Conservation (phyloP, 805 yeast species). For the Saturnispora sanitii region DNA sequence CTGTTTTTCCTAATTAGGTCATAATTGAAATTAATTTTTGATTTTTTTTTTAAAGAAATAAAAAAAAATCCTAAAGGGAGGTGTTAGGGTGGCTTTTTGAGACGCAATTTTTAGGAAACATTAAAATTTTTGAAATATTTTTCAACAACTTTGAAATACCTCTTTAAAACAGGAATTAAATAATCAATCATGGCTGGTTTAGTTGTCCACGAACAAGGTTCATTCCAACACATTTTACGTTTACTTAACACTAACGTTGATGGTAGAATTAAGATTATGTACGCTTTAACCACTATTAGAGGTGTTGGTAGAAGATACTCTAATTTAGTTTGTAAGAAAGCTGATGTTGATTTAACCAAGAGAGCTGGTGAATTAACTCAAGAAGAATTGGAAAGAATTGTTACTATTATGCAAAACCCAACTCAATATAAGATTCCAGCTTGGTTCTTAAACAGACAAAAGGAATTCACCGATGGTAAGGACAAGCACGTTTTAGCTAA, state of each 20-base stretch:
- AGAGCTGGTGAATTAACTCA: conserved; percentile 99
- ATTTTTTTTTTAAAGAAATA: too few species aligned
- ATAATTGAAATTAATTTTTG: too few species aligned
- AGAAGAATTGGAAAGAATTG: conserved; percentile 99
- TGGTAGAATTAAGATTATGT: conserved; percentile 99
- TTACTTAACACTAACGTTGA: conserved; percentile 99
- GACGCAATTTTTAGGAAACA: too few species aligned
- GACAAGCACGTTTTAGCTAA: conserved; percentile 98
- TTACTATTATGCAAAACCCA: conserved; percentile 99
- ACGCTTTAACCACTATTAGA: conserved; percentile 99
- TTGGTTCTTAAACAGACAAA: conserved; percentile 99
- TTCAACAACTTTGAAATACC: not conserved
- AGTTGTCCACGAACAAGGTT: conserved; percentile 97
- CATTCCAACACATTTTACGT: conserved; percentile 99
- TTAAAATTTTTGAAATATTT: not conserved
- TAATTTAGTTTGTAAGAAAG: conserved; percentile 99
- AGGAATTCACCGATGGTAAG: conserved; percentile 97
- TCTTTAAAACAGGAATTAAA: conserved; percentile 1
- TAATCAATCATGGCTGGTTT: conserved; percentile 20
- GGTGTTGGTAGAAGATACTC: conserved; percentile 99
- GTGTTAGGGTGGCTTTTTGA: too few species aligned
- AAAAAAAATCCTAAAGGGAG: too few species aligned
- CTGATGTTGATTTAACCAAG: conserved; percentile 96
- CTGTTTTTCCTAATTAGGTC: not conserved
- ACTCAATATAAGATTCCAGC: conserved; percentile 98